Evolutionary conservation across 768 basidiomycete species (phyloP), one percentile per base, ranked within the genome.

Genomic region (Leucocoprinus birnbaumii): DNA sequence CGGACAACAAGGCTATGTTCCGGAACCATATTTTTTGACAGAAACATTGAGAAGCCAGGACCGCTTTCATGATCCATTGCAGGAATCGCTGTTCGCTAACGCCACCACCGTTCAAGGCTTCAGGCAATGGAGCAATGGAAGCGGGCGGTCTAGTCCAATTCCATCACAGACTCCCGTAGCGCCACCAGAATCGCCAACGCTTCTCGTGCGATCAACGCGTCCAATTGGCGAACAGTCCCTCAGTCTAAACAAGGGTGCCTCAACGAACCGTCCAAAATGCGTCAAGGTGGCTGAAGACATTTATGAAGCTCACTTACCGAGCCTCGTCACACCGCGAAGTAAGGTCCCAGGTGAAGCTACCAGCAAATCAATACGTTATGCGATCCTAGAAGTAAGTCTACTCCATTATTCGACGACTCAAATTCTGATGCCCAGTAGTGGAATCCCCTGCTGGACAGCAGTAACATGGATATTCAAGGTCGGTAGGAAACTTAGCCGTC

Each of bases 51-150:
- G 80, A 61, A 86, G 86, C 60, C 91, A 94, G 69, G 82, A 82
- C 37, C 84, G 95, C 11, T 98, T 98, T 63, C 91, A 98, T 68
- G 95, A 98, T 61, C 95, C 94, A 3, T 71, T 85, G 21, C 87
- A 90, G 66, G 86, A 91, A 57, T 94, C 93, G 0, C 71, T 96
- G 21, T 94, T 91, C 63, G 91, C 91, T 1, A 82, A 92, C 61
- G 82, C 91, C 0, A 73, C 76, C 6, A 88, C 91, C 19, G 86
- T 94, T 7, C 83, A 87, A 64, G 85, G 88, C 4, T 96, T 86
- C 65, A 76, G 88, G 55, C 76, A 84, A 54, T 95, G 94, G 88
- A 86, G 80, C 59, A 68, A 71, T 26, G 84, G 80, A 58, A 55
- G 54, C n/a, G 87, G 85, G 7, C 78, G 80, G 59, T 80, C 81